Base-by-base conservation (phyloP, 192 early-diverging fungal genomes). In the Entophlyctis luteolus region DNA sequence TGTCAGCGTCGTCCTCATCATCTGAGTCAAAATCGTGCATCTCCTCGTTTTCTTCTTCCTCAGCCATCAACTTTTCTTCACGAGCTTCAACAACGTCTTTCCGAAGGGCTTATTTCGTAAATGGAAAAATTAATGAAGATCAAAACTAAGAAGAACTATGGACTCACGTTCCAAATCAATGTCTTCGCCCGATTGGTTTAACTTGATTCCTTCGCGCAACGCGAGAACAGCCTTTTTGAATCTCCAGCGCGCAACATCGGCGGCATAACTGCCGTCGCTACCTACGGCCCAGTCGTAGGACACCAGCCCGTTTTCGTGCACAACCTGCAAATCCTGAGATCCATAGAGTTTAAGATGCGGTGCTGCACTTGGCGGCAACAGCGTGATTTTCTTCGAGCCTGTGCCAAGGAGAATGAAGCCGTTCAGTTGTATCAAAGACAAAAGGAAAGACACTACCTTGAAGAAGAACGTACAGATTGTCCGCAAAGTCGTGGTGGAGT, bases 401-500 rank as follows among this genome's bases (percentile, higher is more conserved):
- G 39, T 42, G n/a, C 10, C n/a, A 8, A 42, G n/a, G n/a, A 42
- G n/a, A n/a, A 12, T 42, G 8, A 12, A 12, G 10, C 8, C n/a
- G 39, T 42, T 42, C n/a, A 42, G n/a, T 12, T 12, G 10, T 42
- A 42, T 42, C n/a, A 33, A 72, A 76, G 20, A 75, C 12, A 3
- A 36, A 62, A 37, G 76, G 76, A 31, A 33, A 16, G 22, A 76
- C 76, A 2, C 28, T 12, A 1, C 76, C 76, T 55, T 50, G 45
- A 6, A 77, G 35, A 2, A 77, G 69, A 16, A 72, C 47, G 56
- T 77, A 77, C 6, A 77, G 56, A 62, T 77, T 77, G 48, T 77
- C 76, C 12, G 75, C 75, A 48, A 60, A 77, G 45, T 77, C 76
- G 46, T 77, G 76, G 48, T 77, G 76, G 3, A 77, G 74, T 5